These are phyloP conservation scores for Xylariaceae sp. DNA, from an alignment of 2,329 filamentous ascomycete genomes.

Conservation along the genomic window DNA sequence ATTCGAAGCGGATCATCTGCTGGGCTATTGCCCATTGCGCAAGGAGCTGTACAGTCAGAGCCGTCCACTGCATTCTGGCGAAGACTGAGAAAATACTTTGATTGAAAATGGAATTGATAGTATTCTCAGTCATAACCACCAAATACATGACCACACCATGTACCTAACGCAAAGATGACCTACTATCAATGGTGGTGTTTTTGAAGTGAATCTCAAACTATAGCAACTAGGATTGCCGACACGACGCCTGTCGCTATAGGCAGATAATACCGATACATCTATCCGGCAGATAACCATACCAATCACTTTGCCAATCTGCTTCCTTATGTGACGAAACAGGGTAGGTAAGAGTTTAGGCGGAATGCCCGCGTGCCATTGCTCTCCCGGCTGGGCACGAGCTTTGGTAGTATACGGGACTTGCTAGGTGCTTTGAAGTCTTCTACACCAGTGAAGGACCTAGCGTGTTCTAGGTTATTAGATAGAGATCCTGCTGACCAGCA, in stretches of 20 bases:
- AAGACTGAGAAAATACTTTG: no score
- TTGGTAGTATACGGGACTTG: no score
- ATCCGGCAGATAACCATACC: conserved; percentile 24
- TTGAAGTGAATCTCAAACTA: neutral
- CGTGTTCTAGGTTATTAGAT: no score
- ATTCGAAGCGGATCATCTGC: conserved; percentile 45
- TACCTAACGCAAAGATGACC: no score
- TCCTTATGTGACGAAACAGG: conserved; percentile 11
- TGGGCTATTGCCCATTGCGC: conserved; percentile 28
- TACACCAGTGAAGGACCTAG: no score
- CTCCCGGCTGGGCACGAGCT: no score
- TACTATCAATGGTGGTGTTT: neutral
- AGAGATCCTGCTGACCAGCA: no score
- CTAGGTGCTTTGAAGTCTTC: no score
- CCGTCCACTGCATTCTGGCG: conserved; percentile 33
- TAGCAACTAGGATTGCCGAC: conserved; percentile 18
- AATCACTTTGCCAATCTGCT: conserved; percentile 6
- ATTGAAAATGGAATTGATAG: no score
- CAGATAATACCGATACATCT: conserved; percentile 13
- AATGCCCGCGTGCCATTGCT: neutral
- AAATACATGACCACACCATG: no score
- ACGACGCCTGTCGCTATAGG: neutral
- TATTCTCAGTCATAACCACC: no score
- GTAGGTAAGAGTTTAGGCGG: conserved; percentile 29
- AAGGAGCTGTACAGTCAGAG: conserved; percentile 27